These are phyloP conservation scores for Whalleya microplaca DNA, from an alignment of 2,329 filamentous ascomycete genomes.

Conservation along the genomic window DNA sequence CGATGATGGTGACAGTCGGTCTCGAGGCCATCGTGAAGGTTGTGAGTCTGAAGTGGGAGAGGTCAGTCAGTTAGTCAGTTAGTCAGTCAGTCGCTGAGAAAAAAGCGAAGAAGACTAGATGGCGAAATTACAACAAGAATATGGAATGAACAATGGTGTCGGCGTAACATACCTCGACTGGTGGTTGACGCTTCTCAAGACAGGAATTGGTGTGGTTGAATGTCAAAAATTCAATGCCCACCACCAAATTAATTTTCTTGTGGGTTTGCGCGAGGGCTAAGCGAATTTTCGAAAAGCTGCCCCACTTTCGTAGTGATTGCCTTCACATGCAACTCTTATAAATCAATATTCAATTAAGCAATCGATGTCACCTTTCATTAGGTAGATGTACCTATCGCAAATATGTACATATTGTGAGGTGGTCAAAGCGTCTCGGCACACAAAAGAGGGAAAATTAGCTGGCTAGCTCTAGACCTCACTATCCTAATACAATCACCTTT, in stretches of 20 bases:
- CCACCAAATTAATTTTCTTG: conserved; percentile 37
- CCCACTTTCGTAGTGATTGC: conserved; percentile 9
- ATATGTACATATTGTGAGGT: no score
- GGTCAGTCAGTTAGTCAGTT: conserved; percentile 30
- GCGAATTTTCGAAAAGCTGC: conserved; percentile 19
- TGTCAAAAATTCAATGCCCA: conserved; percentile 21
- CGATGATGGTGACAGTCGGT: conserved; percentile 96
- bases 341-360: conserved; percentile 12
- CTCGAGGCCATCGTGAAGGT: conserved; percentile 81
- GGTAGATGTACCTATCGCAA: no score
- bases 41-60: conserved; percentile 26
- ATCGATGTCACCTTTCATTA: not conserved
- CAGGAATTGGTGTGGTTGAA: conserved; percentile 17
- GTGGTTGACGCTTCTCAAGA: conserved; percentile 31
- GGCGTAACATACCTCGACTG: conserved; percentile 34
- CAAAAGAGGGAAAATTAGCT: no score
- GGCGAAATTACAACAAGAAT: not conserved
- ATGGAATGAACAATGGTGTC: conserved; percentile 2
- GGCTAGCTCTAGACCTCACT: no score
- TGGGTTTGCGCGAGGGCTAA: conserved; percentile 36
- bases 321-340: not conserved
- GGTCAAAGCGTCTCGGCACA: no score
- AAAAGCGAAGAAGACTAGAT: not conserved
- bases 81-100: no score
- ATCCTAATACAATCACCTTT: no score